These are phyloP conservation scores for Sporisorium exsertum DNA, from an alignment of 1,284 basidiomycete species.

Conservation along the genomic window DNA sequence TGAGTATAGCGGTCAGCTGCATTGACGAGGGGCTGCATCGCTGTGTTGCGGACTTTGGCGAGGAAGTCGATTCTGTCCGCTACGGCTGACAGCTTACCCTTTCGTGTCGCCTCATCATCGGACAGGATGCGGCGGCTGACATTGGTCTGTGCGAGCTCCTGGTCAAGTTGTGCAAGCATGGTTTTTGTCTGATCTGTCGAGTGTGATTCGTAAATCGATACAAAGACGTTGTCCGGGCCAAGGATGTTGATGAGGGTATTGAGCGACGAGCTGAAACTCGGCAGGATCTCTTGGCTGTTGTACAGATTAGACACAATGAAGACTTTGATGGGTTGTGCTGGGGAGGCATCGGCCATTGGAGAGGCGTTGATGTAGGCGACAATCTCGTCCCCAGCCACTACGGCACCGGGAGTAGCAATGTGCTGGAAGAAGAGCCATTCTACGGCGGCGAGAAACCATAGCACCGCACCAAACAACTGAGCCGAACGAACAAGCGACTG, in stretches of 20 bases:
- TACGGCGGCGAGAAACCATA: conserved; percentile 34
- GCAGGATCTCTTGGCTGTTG: conserved; percentile 58
- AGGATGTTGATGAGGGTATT: conserved; percentile 62
- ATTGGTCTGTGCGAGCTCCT: conserved; percentile 60
- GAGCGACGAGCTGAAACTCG: conserved; percentile 44
- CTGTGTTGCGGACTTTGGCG: conserved; percentile 54
- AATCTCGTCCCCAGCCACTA: conserved; percentile 9
- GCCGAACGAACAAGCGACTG: conserved; percentile 10
- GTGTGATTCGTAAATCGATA: conserved; percentile 75
- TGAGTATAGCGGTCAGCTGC: conserved; percentile 29
- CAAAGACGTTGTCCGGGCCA: conserved; percentile 73
- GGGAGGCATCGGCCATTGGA: not conserved
- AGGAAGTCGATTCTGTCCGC: conserved; percentile 49
- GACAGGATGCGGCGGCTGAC: conserved; percentile 48
- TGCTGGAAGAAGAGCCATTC: conserved; percentile 36
- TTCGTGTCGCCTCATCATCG: conserved; percentile 45
- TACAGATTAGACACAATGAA: conserved; percentile 60
- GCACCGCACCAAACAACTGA: conserved; percentile 22
- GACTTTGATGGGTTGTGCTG: conserved; percentile 23
- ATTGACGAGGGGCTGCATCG: conserved; percentile 50
- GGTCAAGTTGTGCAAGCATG: conserved; percentile 70
- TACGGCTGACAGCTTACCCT: conserved; percentile 31
- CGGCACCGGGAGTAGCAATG: not conserved
- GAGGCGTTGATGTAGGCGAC: conserved; percentile 2
- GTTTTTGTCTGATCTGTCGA: conserved; percentile 72